phyloP scores from a whole-genome alignment of 2,329 filamentous ascomycete species.

The Scytalidium lignicola region DNA sequence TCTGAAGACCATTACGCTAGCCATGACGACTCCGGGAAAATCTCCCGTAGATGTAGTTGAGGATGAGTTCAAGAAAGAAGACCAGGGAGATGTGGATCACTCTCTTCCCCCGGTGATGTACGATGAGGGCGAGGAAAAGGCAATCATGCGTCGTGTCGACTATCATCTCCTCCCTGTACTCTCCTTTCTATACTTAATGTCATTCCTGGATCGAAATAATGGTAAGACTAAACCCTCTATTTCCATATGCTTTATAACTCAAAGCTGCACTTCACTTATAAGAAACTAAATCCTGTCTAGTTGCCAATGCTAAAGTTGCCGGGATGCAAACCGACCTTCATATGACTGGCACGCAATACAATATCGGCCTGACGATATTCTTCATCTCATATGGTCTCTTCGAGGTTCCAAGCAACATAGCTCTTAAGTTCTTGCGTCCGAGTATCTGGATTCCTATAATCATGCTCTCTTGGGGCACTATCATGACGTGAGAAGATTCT shows the following conservation, averaged over 20 bases:
- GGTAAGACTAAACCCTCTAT: neutral
- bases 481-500: slow-evolving; percentile 27
- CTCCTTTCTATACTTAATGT: neutral
- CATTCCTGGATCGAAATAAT: neutral
- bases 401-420: slow-evolving; percentile 46
- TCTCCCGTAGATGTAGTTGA: no score
- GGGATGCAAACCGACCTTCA: slow-evolving; percentile 8
- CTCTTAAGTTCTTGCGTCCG: slow-evolving; percentile 46
- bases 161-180: neutral
- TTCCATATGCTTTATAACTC: no score
- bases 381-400: slow-evolving; percentile 36
- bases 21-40: no score
- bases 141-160: neutral
- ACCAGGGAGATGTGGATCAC: no score
- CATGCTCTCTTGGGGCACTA: slow-evolving; percentile 27
- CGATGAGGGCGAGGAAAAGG: no score
- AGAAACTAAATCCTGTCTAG: no score
- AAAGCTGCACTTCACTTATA: no score
- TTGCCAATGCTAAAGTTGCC: slow-evolving; percentile 11
- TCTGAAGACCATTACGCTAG: no score
- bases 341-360: slow-evolving; percentile 6
- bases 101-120: no score
- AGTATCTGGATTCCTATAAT: slow-evolving; percentile 42
- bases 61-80: no score
- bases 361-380: slow-evolving; percentile 9